Evolutionary conservation across 2,329 filamentous ascomycete genomes (phyloP).

Genomic region (Ophiostoma sp.): DNA sequence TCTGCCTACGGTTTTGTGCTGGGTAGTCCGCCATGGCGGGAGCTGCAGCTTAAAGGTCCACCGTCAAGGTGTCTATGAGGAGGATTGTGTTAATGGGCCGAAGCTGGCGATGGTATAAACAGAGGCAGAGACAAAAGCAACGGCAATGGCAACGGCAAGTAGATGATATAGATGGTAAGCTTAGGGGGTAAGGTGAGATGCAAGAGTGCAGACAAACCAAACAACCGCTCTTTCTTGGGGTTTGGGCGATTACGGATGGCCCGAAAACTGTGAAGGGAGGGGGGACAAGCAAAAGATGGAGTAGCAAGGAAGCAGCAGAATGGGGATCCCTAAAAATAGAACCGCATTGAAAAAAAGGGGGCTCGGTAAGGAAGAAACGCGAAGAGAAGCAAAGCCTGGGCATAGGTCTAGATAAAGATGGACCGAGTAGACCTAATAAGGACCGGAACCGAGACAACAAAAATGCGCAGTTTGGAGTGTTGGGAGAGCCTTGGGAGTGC

Average conservation of each 20-base stretch:
- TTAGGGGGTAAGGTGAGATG: background rate
- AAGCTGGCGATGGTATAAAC: background rate
- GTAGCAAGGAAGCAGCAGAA: slow-evolving; percentile 9
- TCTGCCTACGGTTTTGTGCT: slow-evolving; percentile 45
- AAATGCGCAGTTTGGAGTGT: background rate
- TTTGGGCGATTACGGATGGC: slow-evolving; percentile 6
- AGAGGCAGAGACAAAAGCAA: background rate
- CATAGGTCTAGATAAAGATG: background rate
- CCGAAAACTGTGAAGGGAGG: slow-evolving; percentile 36
- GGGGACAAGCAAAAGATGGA: slow-evolving; percentile 21
- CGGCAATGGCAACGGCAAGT: background rate
- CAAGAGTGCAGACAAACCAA: background rate
- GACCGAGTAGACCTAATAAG: background rate
- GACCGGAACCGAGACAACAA: background rate
- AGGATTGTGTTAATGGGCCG: background rate
- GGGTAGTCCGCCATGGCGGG: slow-evolving; percentile 53
- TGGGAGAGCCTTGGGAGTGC: background rate
- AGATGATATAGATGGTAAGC: background rate
- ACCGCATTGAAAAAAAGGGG: slow-evolving; percentile 19
- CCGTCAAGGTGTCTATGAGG: slow-evolving; percentile 11
- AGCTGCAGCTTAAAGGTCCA: slow-evolving; percentile 10
- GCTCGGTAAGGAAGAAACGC: slow-evolving; percentile 17
- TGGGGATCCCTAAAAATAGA: slow-evolving; percentile 23
- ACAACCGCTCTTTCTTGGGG: background rate
- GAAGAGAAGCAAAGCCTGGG: slow-evolving; percentile 16